These are phyloP conservation scores for Heterobasidion occidentale DNA, from an alignment of 1,284 basidiomycete species.

Conservation along the genomic window DNA sequence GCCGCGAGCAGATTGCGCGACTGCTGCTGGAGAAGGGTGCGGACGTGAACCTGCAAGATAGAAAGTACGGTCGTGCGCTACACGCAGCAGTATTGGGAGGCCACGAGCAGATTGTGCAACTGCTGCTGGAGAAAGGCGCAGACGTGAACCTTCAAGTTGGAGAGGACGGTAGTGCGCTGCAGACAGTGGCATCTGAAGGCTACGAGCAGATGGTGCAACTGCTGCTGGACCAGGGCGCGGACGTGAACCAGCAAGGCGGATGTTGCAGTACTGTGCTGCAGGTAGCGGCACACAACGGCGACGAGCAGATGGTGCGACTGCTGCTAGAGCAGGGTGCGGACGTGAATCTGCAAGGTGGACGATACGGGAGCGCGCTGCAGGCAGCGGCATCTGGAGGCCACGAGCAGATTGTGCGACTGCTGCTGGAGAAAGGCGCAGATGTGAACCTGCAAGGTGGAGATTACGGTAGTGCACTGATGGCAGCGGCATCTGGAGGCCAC, in stretches of 20 bases:
- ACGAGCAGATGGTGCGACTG: neutral
- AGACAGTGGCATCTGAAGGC: neutral
- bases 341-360: neutral
- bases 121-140: neutral
- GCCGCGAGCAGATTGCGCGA: too few species aligned
- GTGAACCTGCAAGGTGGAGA: too few species aligned
- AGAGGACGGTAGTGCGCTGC: neutral
- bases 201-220: too few species aligned
- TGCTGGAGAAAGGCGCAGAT: too few species aligned
- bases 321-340: neutral
- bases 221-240: too few species aligned
- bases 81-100: neutral
- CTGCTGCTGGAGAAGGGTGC: too few species aligned
- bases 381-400: too few species aligned
- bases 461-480: too few species aligned
- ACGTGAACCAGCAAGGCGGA: neutral
- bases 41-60: too few species aligned
- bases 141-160: neutral
- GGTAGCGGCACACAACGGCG: neutral
- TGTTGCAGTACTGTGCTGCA: neutral
- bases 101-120: neutral
- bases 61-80: too few species aligned
- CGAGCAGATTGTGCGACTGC: too few species aligned
- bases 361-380: neutral
- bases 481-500: too few species aligned